Evolutionary conservation across 1,284 basidiomycete genomes (phyloP), one percentile per base, ranked within the genome.

Genomic region (Leccinum fuscescens): DNA sequence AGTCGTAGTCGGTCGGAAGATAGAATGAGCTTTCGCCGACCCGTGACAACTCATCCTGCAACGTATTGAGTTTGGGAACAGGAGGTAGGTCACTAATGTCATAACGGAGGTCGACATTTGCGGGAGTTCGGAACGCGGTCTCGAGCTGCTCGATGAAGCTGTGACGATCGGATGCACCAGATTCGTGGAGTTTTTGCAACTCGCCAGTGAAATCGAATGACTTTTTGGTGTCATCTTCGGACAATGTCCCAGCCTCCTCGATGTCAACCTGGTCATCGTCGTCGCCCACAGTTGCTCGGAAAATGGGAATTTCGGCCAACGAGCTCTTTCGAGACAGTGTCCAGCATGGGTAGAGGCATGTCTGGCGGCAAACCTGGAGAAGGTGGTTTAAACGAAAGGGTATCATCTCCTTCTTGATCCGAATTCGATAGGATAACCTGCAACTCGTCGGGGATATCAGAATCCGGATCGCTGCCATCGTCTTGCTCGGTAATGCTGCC

Each of bases 201-300:
- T 94, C 93, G 22, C 85, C 87, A 0, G 92, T 94, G 68, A 94
- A 95, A 71, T 94, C 92, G 65, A 94, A 95, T 1, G 88, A 90
- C 66, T 83, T 86, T 74, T 88, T 89, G 1, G 89, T 90, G 61
- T 86, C 83, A 55, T 87, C 84, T 50, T 86, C 84, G 9, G 72
- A 71, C 72, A 64, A 58, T 4, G 60, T 64, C 62, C 57, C 70
- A 64, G 54, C 74, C 73, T 81, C 83, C 54, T 86, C 83, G 11
- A 80, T 67, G 48, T 83, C 81, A 0, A 71, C 75, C 7, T 78
- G 76, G 51, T 80, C 75, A 1, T 76, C 79, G 6, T 82, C 79
- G 54, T 81, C 79, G 48, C 78, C 70, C 15, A 83, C 65, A 15
- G 76, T 71, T 1, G 78, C 76, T 24, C 75, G 78, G 76, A 86